Percentiles rank a stretch among this genome's conserved stretches.
phyloP scores from a whole-genome alignment of 208 protist genomes.

The Crithidia fasciculata region DNA sequence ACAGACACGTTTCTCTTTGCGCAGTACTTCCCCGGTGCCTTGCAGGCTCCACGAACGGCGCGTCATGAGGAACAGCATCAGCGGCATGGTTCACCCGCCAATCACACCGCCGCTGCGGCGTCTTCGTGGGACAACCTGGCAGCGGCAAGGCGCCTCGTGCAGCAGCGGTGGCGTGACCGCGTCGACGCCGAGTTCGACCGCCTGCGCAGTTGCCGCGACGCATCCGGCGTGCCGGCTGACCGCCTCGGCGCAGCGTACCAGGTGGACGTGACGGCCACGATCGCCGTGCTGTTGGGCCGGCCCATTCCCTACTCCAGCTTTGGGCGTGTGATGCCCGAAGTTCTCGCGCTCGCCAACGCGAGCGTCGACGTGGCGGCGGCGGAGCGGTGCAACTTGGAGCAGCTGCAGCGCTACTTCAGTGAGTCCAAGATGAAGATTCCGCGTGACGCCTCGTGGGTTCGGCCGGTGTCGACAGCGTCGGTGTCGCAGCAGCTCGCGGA shows the following conservation, averaged over 20 bases:
- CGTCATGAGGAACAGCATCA: no score
- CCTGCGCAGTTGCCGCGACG: constrained; percentile 39
- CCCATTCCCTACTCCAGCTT: constrained; percentile 96
- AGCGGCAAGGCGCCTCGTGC: constrained; percentile 19
- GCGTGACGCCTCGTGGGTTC: constrained; percentile 14
- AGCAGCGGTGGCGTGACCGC: constrained; percentile 37
- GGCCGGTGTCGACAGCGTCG: background rate
- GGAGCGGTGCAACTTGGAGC: constrained; percentile 62
- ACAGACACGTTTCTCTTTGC: constrained; percentile 89
- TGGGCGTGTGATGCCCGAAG: constrained; percentile 91
- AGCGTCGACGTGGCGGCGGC: constrained; percentile 36
- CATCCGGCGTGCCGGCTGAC: constrained; percentile 32
- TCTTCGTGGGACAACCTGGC: background rate
- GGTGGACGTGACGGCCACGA: constrained; percentile 95
- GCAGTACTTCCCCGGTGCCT: constrained; percentile 51
- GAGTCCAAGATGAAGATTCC: constrained; percentile 37
- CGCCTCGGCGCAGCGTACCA: constrained; percentile 84
- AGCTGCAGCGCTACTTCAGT: constrained; percentile 52
- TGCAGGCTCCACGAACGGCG: no score
- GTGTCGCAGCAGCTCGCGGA: constrained; percentile 38
- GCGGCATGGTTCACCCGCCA: no score
- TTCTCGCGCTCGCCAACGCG: constrained; percentile 62
- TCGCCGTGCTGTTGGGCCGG: constrained; percentile 89
- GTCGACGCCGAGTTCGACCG: constrained; percentile 46
- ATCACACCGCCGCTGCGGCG: background rate